Evolutionary conservation across 2,329 filamentous ascomycete species (phyloP).

Genomic region (Aspergillus carbonarius): DNA sequence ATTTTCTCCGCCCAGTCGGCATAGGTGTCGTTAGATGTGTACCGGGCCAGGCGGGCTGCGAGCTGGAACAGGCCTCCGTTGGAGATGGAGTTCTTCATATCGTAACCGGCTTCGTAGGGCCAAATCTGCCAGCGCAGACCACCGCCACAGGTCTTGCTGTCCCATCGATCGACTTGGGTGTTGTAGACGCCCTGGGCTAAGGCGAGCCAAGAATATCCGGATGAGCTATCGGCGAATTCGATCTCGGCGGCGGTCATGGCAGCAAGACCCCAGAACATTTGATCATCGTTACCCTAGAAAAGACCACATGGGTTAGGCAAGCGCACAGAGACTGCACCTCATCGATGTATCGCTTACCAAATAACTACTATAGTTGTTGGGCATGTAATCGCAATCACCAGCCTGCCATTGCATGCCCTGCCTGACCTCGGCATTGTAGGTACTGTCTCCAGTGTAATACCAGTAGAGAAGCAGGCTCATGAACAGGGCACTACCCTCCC

Average conservation of each 20-base stretch:
- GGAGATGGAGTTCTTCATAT: constrained; percentile 79
- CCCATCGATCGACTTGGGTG: constrained; percentile 68
- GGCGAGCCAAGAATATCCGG: constrained; percentile 46
- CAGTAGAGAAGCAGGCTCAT: constrained; percentile 69
- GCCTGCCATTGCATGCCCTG: constrained; percentile 35
- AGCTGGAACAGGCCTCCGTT: constrained; percentile 85
- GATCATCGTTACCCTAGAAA: constrained; percentile 64
- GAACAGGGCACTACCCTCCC: constrained; percentile 70
- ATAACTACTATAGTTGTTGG: constrained; percentile 38
- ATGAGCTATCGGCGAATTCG: constrained; percentile 60
- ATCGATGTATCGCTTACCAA: constrained; percentile 11
- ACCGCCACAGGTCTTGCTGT: constrained; percentile 64
- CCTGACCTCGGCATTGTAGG: constrained; percentile 61
- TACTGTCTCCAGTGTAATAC: constrained; percentile 63
- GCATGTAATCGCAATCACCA: constrained; percentile 39
- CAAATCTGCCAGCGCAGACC: constrained; percentile 83
- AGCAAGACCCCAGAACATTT: constrained; percentile 68
- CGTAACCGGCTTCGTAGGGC: constrained; percentile 70
- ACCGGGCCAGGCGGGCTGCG: constrained; percentile 69
- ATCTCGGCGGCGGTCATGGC: constrained; percentile 67
- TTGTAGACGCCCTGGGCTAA: constrained; percentile 72
- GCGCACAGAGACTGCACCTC: background rate
- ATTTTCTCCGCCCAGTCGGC: constrained; percentile 60
- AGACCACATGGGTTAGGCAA: background rate
- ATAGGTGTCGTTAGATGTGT: constrained; percentile 65